Evolutionary conservation across 768 basidiomycete genomes (phyloP).

Genomic region (Boletellus sp.): DNA sequence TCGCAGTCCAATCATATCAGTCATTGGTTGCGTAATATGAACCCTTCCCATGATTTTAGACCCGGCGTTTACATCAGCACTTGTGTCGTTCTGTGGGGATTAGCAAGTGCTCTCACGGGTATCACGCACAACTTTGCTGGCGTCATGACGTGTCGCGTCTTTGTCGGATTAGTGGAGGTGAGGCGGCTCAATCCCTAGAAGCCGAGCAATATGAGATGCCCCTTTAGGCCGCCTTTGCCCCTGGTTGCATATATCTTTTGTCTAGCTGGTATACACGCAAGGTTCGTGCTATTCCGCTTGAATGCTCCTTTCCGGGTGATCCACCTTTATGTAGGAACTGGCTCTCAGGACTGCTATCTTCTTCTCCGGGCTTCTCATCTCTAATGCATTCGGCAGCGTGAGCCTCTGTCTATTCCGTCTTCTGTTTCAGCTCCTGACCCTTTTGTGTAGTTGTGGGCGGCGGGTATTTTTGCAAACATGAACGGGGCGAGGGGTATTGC

Average conservation of each 20-base stretch:
- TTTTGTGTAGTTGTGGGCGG: conserved; percentile 55
- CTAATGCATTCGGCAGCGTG: conserved; percentile 66
- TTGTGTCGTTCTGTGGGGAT: no score
- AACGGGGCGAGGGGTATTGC: conserved; percentile 61
- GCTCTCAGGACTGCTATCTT: conserved; percentile 61
- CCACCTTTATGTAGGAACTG: conserved; percentile 43
- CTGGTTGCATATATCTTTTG: conserved; percentile 45
- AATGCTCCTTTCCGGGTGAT: not conserved
- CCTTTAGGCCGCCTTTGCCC: conserved; percentile 56
- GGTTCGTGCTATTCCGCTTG: not conserved
- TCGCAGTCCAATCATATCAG: no score
- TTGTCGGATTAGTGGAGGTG: no score
- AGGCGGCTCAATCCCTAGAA: no score
- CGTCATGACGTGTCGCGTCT: no score
- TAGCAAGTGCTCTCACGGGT: no score
- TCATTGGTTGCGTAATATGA: not conserved
- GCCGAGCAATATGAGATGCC: no score
- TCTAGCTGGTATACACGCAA: conserved; percentile 25
- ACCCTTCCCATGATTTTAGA: not conserved
- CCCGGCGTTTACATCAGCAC: no score
- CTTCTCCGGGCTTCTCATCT: conserved; percentile 54
- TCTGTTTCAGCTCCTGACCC: not conserved
- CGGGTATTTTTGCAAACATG: conserved; percentile 67
- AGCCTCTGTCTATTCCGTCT: conserved; percentile 13
- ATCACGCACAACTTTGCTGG: no score